Percentiles rank a stretch among this genome's conserved stretches.
Conservation (phyloP, 1,284 basidiomycete species). For the Moniliophthora roreri region DNA sequence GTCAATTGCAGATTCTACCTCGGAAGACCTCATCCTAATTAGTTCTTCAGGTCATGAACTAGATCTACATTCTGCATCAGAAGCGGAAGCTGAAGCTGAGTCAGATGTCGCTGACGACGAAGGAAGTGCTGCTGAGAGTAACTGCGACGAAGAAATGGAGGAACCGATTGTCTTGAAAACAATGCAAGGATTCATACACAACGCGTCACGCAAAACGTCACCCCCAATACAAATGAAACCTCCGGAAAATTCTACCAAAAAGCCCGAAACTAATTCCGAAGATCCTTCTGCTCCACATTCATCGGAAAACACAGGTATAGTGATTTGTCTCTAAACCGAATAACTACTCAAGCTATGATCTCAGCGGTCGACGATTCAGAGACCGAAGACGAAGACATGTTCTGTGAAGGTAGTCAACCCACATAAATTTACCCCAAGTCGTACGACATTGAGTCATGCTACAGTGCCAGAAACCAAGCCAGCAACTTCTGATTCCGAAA, state of each 20-base stretch:
- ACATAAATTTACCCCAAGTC: too few relatives aligned
- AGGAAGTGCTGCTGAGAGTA: neutral
- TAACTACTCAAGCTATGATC: slow-evolving; percentile 1
- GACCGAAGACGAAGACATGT: neutral
- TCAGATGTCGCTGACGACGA: slow-evolving; percentile 20
- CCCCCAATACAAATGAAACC: neutral
- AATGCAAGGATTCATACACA: slow-evolving; percentile 16
- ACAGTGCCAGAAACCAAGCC: neutral
- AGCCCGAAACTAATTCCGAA: slow-evolving; percentile 45
- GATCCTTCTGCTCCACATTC: too few relatives aligned
- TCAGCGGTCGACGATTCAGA: neutral
- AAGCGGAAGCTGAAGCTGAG: slow-evolving; percentile 35
- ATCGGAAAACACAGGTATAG: too few relatives aligned
- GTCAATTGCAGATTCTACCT: neutral
- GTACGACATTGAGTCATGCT: too few relatives aligned
- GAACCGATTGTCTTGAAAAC: slow-evolving; percentile 26
- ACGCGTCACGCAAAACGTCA: slow-evolving; percentile 10
- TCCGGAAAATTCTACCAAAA: slow-evolving; percentile 37
- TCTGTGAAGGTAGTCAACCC: neutral
- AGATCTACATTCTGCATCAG: slow-evolving; percentile 46
- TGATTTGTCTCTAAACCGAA: slow-evolving; percentile 4
- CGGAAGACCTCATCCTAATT: neutral
- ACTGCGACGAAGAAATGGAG: slow-evolving; percentile 23
- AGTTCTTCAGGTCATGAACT: slow-evolving; percentile 31
- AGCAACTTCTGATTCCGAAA: neutral